Base-by-base conservation (phyloP, 2,329 filamentous ascomycete species). In the Pseudogymnoascus sp. region DNA sequence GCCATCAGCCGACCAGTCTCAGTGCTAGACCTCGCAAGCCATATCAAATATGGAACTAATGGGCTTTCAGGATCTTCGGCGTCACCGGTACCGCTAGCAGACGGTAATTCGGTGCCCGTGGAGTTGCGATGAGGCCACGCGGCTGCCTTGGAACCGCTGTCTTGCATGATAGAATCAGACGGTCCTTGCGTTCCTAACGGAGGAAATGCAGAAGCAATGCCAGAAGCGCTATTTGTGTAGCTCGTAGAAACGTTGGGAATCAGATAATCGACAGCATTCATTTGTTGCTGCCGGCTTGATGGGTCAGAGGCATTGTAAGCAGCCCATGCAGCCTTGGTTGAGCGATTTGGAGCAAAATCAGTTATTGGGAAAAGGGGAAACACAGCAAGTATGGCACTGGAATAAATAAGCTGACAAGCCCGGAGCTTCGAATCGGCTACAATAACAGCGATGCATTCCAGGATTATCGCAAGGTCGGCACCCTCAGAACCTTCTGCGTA, bases 401-500 rank as follows among this genome's bases (percentile, higher is more conserved):
- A 88, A 64, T 83, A 87, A 47, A 88, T 76, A 59, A 90, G 81
- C 69, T 90, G 84, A 67, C 87, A 87, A 8, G 90, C 87, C 62
- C 91, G 85, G 74, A 88, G 90, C 68, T 87, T 88, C 0, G 93
- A 97, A 69, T 90, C 85, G 65, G 86, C 83, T 60, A 96, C 83
- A 59, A 97, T 88, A 53, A 86, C 82, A 19, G 86, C 82, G 61
- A 96, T 84, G 0, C 93, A 90, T 66, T 91, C 87, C 6, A 97
- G 77, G 16, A 96, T 83, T 8, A 86, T 85, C 1, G 86, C 81
- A 40, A 96, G 76, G 65, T 82, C 84, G 26, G 84, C 79, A 14
- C 78, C 79, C 13, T 80, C 76, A 1, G 83, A 81, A 6, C 89
- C 84, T 24, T 88, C 79, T 3, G 80, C 76, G 29, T 21, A 21